Base-by-base conservation (phyloP, 805 yeast species). In the Maudiozyma barnettii region DNA sequence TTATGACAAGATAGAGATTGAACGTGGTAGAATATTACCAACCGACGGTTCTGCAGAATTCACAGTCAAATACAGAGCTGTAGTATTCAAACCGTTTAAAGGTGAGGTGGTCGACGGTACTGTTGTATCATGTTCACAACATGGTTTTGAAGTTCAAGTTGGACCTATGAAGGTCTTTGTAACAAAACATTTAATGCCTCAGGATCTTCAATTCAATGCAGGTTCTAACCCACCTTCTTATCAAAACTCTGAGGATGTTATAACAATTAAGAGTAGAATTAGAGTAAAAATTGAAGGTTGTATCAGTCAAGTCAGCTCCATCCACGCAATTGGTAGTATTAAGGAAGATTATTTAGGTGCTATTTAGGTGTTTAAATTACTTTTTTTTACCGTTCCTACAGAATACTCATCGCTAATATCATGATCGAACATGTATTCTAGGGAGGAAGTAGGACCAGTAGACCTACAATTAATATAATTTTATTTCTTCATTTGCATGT, bases 101-200 rank as follows among this genome's bases (percentile, higher is more conserved):
- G 99, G 98, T 33, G 99, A 93, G 68, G 99, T 93, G 7, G 98
- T 93, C 22, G 99, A 93, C 66, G 99, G 95, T 5, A 81, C 91
- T 21, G 98, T 93, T 14, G 85, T 96, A 13, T 85, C 87, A 30
- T 97, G 95, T 43, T 88, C 84, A 66, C 88, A 79, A 61, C 84
- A 91, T 82, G 99, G 99, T 8, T 88, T 93, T 55, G 93, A 93
- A 65, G 98, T 95, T 36, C 97, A 93, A 66, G 99, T 93, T 26
- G 99, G 99, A 0, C 99, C 99, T 14, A 72, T 93, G 63, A 81
- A 90, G 21, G 96, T 93, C 37, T 93, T 93, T 66, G 95, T 93
- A 20, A 85, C 96, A 21, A 89, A 95, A 35, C 97, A 91, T 69
- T 75, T 90, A 65, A 90, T 93, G 57, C 98, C 99, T 8, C 80